Conservation (phyloP, 495 filamentous ascomycete species). For the Cudoniella acicularis region DNA sequence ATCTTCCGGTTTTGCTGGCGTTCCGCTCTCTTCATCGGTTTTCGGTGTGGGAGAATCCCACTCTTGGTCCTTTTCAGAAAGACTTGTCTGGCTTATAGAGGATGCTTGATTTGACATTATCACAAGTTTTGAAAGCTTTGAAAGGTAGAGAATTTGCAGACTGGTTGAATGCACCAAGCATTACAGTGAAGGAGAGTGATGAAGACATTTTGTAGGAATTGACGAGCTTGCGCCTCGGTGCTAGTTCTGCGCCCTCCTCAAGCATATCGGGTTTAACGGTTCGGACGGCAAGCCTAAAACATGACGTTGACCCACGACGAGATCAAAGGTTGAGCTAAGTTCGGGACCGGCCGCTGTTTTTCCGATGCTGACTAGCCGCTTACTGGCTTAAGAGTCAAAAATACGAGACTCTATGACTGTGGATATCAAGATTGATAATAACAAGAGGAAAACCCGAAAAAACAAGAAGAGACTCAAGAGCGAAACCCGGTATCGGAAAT, state of each 20-base stretch:
- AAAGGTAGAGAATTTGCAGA: background rate
- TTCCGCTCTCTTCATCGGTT: conserved; percentile 18
- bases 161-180: no score
- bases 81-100: background rate
- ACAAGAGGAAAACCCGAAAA: no score
- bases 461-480: no score
- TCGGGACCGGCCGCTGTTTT: no score
- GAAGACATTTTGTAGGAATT: background rate
- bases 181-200: background rate
- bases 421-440: no score
- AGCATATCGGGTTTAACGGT: background rate
- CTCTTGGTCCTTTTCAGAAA: background rate
- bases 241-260: background rate
- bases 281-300: background rate
- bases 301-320: no score
- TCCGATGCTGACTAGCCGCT: no score
- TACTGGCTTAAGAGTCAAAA: no score
- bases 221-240: background rate
- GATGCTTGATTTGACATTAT: background rate
- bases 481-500: no score
- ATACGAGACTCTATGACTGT: no score
- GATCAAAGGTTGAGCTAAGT: no score
- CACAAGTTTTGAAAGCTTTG: background rate
- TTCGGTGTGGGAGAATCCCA: conserved; percentile 10
- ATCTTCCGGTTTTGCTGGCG: background rate